Evolutionary conservation across 129 eudicot genomes (phyloP), one percentile per base, ranked within the genome.

Genomic region (Heracleum sosnowskyi): DNA sequence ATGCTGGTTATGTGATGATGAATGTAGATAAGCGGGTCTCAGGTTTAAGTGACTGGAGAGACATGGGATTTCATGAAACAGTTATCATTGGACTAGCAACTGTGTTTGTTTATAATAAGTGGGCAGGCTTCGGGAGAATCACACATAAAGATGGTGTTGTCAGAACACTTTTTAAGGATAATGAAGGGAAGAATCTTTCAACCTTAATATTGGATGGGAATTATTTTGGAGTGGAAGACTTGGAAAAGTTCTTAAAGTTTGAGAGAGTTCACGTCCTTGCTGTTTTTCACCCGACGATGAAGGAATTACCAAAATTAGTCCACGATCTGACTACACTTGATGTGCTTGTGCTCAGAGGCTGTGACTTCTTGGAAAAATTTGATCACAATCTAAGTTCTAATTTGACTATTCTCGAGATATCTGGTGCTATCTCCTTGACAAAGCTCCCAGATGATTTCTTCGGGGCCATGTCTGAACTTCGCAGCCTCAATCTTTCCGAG

Each of bases 161-260:
- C 76, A 81, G 77, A 76, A 75, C 93, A 74, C 71, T 78, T 36
- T 47, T 55, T 29, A 34, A 35, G 26, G 60, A 22, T 6, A 63
- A 74, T 22, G 17, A 33, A 26, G 73, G 81, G 53, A 77, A 80
- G 75, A 70, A 79, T 64, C 84, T 81, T 42, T 33, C 75, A 17
- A 82, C 89, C 51, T 42, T 89, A 51, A 42, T 89, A 71, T 64
- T 89, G 26, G 85, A 86, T 37, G 90, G 90, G 17, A 85, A 83
- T 22, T 39, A 75, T 70, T 79, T 71, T 66, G 63, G 55, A 7
- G 51, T 62, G 72, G 80, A 77, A 79, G 77, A n/a, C 33, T 79
- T 81, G 42, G 2, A 4, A 8, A 7, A 41, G 2, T 75, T 82
- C 66, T 44, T 70, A 11, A 28, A 77, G 31, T 18, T 34, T 28